Conservation (phyloP, 345 rosid genomes). For the Cochlearia excelsa region DNA sequence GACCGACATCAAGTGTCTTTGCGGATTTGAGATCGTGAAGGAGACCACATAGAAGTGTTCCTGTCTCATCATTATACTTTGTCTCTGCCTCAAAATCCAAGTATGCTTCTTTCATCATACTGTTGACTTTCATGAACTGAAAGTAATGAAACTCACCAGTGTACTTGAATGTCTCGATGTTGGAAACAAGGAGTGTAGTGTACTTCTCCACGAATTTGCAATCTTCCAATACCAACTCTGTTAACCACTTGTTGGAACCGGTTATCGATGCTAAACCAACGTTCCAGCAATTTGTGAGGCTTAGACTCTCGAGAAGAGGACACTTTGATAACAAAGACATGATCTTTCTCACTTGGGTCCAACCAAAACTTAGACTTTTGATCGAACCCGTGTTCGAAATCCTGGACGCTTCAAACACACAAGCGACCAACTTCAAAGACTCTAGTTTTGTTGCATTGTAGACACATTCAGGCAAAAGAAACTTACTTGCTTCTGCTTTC, state of each 20-base stretch:
- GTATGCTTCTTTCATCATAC: conserved; percentile 1
- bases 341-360: conserved; percentile 27
- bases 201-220: conserved; percentile 10
- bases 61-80: background rate
- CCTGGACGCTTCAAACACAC: conserved; percentile 21
- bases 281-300: conserved; percentile 40
- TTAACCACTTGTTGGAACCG: conserved; percentile 9
- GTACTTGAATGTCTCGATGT: conserved; percentile 10
- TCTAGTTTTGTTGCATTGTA: conserved; percentile 20
- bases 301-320: conserved; percentile 38
- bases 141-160: background rate
- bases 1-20: background rate
- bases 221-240: conserved; percentile 32
- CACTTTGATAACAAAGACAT: conserved; percentile 9
- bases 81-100: conserved; percentile 9
- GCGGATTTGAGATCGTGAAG: conserved; percentile 4
- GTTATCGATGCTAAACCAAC: conserved; percentile 12
- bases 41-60: conserved; percentile 1
- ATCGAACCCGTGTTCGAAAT: conserved; percentile 18
- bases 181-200: conserved; percentile 13
- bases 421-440: conserved; percentile 33
- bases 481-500: no score
- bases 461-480: conserved; percentile 5
- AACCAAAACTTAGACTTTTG: conserved; percentile 35
- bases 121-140: conserved; percentile 4